These are phyloP conservation scores for Fistulinella cinereoalba DNA, from an alignment of 1,284 basidiomycete species.

Conservation along the genomic window DNA sequence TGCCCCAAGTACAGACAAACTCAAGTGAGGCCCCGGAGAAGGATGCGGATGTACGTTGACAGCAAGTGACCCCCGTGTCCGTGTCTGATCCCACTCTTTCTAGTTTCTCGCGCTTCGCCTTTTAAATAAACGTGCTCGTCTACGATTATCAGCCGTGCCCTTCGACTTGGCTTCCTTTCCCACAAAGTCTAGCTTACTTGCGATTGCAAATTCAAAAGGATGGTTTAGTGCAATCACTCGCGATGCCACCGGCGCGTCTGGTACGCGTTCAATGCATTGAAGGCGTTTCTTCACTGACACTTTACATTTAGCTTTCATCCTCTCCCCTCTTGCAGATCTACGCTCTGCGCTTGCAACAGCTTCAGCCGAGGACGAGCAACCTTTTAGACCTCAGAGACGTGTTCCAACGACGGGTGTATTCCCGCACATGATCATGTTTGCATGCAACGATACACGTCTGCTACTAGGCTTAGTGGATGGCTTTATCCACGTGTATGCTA, in stretches of 20 bases:
- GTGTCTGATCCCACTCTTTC: constrained; percentile 4
- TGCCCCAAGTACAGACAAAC: constrained; percentile 31
- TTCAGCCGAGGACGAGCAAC: constrained; percentile 37
- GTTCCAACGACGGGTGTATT: constrained; percentile 43
- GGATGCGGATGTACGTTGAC: constrained; percentile 42
- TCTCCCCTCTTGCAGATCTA: constrained; percentile 57
- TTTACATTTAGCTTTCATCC: constrained; percentile 45
- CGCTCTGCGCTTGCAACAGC: constrained; percentile 46
- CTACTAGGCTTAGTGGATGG: constrained; percentile 59
- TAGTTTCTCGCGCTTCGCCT: constrained; percentile 49
- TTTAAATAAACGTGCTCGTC: constrained; percentile 59
- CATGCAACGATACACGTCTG: constrained; percentile 55
- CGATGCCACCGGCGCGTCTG: constrained; percentile 33
- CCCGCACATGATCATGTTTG: constrained; percentile 53
- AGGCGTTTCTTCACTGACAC: not conserved
- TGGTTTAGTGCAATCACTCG: constrained; percentile 63
- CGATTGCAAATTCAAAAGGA: constrained; percentile 53
- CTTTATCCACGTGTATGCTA: constrained; percentile 56
- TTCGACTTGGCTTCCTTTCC: constrained; percentile 44
- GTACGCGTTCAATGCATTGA: constrained; percentile 32
- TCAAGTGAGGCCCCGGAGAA: constrained; percentile 39
- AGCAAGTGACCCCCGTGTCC: not conserved
- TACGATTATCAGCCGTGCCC: constrained; percentile 52
- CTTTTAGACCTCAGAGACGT: constrained; percentile 49
- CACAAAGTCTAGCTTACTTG: constrained; percentile 46